Evolutionary conservation across 2,329 filamentous ascomycete species (phyloP).

Genomic region (Exophiala aquamarina): DNA sequence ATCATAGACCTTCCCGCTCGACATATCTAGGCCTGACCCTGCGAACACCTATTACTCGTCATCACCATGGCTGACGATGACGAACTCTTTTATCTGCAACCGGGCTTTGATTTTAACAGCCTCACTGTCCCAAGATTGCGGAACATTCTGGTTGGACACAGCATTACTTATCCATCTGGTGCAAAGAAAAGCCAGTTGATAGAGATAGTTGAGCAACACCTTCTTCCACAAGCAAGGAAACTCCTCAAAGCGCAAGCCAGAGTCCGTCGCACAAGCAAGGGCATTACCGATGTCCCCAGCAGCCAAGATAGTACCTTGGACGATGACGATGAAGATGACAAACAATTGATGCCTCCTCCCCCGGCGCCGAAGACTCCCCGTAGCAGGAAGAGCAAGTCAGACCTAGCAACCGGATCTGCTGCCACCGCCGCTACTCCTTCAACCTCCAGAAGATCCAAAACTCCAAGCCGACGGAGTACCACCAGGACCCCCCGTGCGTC

Average conservation of each 20-base stretch:
- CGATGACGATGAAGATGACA: slow-evolving; percentile 59
- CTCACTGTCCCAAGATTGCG: slow-evolving; percentile 87
- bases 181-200: slow-evolving; percentile 91
- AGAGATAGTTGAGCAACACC: slow-evolving; percentile 75
- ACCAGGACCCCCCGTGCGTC: slow-evolving; percentile 51
- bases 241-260: slow-evolving; percentile 72
- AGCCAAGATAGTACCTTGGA: slow-evolving; percentile 65
- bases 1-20: background rate
- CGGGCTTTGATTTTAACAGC: slow-evolving; percentile 78
- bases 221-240: slow-evolving; percentile 75
- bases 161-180: slow-evolving; percentile 78
- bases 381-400: slow-evolving; percentile 39
- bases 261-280: slow-evolving; percentile 81
- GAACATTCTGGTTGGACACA: slow-evolving; percentile 86
- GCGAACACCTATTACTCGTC: slow-evolving; percentile 3
- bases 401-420: slow-evolving; percentile 38
- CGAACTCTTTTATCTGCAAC: slow-evolving; percentile 79
- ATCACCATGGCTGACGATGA: slow-evolving; percentile 45
- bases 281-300: slow-evolving; percentile 69
- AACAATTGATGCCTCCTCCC: slow-evolving; percentile 45
- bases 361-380: slow-evolving; percentile 50
- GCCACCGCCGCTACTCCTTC: slow-evolving; percentile 33
- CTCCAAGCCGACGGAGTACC: slow-evolving; percentile 53
- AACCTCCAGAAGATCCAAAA: slow-evolving; percentile 54
- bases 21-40: background rate